Evolutionary conservation across 169 alveolate genomes (phyloP).

Genomic region (Plasmodium ovale): DNA sequence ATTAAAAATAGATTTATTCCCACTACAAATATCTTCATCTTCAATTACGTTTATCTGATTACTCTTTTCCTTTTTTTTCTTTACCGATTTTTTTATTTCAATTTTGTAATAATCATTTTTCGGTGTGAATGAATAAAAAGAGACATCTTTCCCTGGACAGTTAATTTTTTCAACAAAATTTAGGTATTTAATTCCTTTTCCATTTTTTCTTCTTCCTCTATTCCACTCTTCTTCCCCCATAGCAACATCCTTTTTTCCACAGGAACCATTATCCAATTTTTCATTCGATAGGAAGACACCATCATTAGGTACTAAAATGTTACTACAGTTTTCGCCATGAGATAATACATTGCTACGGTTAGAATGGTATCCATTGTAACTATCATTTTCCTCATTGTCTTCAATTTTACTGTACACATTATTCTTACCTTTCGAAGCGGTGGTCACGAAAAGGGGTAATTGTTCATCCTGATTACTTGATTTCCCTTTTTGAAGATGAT

Average conservation of each 20-base stretch:
- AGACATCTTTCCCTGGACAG: conserved; percentile 49
- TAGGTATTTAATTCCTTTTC: not conserved
- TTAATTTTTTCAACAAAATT: conserved; percentile 52
- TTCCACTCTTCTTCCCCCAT: not conserved
- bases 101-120: conserved; percentile 66
- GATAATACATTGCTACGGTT: not conserved
- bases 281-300: no score
- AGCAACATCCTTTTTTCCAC: not conserved
- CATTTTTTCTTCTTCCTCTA: not conserved
- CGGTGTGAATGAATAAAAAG: conserved; percentile 55
- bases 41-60: not conserved
- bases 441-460: not conserved
- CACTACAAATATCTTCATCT: conserved; percentile 8
- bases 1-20: conserved; percentile 49
- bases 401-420: not conserved
- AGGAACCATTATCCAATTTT: no score
- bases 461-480: not conserved
- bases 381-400: not conserved
- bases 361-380: not conserved
- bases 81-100: conserved; percentile 11
- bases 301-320: no score
- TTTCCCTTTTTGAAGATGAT: not conserved
- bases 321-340: not conserved
- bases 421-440: no score
- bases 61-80: conserved; percentile 8